Percentiles rank a stretch among this genome's conserved stretches.
Evolutionary conservation across 2,329 filamentous ascomycete species (phyloP).

Genomic region (Davidsoniella neocaledoniae): DNA sequence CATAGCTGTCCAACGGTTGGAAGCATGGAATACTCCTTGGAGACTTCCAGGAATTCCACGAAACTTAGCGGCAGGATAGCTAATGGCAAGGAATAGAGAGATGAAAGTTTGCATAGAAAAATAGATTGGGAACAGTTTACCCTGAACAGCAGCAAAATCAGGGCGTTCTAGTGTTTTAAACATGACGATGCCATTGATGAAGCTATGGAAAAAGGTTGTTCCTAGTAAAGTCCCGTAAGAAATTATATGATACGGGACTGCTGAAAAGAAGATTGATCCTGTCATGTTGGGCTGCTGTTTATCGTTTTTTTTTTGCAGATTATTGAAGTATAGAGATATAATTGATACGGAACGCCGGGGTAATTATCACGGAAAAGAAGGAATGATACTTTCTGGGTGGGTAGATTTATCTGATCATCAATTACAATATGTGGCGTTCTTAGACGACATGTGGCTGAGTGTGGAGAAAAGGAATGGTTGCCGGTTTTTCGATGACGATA

Average conservation of each 20-base stretch:
- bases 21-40: constrained; percentile 38
- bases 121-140: constrained; percentile 71
- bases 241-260: constrained; percentile 60
- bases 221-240: constrained; percentile 78
- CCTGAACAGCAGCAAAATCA: constrained; percentile 67
- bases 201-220: constrained; percentile 75
- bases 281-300: neutral
- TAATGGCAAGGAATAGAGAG: constrained; percentile 57
- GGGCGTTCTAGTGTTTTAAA: constrained; percentile 62
- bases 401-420: neutral
- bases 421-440: neutral
- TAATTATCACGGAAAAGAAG: neutral
- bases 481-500: constrained; percentile 11
- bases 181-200: constrained; percentile 56
- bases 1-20: constrained; percentile 47
- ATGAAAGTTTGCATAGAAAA: constrained; percentile 68
- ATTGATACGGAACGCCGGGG: neutral
- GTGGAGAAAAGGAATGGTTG: neutral
- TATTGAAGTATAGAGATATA: neutral
- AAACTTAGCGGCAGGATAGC: constrained; percentile 49
- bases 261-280: constrained; percentile 36
- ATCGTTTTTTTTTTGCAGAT: neutral
- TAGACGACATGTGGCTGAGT: neutral
- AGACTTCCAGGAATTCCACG: constrained; percentile 29
- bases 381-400: neutral